phyloP scores from a whole-genome alignment of 306 rosid genomes.

The Quercus variabilis region DNA sequence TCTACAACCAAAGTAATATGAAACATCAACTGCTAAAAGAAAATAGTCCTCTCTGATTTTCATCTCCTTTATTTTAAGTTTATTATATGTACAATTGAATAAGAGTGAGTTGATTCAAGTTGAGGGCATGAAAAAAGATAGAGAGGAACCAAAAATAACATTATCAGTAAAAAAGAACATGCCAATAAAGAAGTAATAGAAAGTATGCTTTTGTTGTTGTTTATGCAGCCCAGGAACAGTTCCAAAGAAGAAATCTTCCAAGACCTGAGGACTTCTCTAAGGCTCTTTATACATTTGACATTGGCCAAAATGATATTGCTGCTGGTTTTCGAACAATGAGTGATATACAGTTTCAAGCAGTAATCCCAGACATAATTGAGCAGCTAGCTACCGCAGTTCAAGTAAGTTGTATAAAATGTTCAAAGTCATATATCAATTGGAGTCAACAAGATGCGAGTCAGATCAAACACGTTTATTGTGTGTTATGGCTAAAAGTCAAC shows the following conservation, averaged over 20 bases:
- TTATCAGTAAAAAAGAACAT: too few relatives aligned
- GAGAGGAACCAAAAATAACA: too few relatives aligned
- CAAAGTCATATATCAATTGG: not conserved
- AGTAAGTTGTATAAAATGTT: slow-evolving; percentile 30
- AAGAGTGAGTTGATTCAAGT: too few relatives aligned
- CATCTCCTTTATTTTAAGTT: not conserved
- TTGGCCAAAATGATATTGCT: slow-evolving; percentile 83
- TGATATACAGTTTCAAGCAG: slow-evolving; percentile 23
- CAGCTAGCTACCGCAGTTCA: slow-evolving; percentile 43
- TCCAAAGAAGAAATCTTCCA: slow-evolving; percentile 38
- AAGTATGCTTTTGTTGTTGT: too few relatives aligned
- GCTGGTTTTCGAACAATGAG: slow-evolving; percentile 42
- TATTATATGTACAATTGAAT: not conserved
- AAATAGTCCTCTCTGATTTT: not conserved
- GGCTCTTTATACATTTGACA: slow-evolving; percentile 70
- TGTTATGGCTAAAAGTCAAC: not conserved
- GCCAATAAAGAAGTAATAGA: too few relatives aligned
- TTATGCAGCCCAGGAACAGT: slow-evolving; percentile 23
- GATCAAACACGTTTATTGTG: not conserved
- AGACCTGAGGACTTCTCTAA: slow-evolving; percentile 59
- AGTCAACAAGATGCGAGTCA: not conserved
- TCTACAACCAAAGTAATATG: slow-evolving; percentile 41
- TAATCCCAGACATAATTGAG: slow-evolving; percentile 43
- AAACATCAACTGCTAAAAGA: not conserved
- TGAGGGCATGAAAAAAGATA: too few relatives aligned